Percentiles rank a stretch among this genome's conserved stretches.
Conservation (phyloP, 306 rosid genomes). For the Prunus persica region Prunus_persica_NCBIv2 NC_034015.1:16001501-16002000, state of each 20-base stretch:
- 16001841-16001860: neutral
- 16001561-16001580: neutral
- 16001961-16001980: constrained; percentile 49
- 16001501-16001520: neutral
- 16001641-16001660: too few relatives aligned
- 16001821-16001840: constrained; percentile 1
- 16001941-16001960: constrained; percentile 54
- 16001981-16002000: constrained; percentile 36
- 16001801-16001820: neutral
- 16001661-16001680: too few relatives aligned
- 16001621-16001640: too few relatives aligned
- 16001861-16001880: constrained; percentile 18
- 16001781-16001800: neutral
- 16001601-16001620: constrained; percentile 5
- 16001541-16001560: neutral
- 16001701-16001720: too few relatives aligned
- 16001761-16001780: neutral
- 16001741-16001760: neutral
- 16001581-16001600: constrained; percentile 9
- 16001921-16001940: constrained; percentile 17
- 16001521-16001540: neutral
- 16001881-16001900: constrained; percentile 60
- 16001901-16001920: constrained; percentile 45
- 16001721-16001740: too few relatives aligned
- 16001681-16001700: too few relatives aligned